These are phyloP conservation scores for Solanum pinnatisectum DNA, from an alignment of 257 asterid species.

Conservation along the genomic window DNA sequence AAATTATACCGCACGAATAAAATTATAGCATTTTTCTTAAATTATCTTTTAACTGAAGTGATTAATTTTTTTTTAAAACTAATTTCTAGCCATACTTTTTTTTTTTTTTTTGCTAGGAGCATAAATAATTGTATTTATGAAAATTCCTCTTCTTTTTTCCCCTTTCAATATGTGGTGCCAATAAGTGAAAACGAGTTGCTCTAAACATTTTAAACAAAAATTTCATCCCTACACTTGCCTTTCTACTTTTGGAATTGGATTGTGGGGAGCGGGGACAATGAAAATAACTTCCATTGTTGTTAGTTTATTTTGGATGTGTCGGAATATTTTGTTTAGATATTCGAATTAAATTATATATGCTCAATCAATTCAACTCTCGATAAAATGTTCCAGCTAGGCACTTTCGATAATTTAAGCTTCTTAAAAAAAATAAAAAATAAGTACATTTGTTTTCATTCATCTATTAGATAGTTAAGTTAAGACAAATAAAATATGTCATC, in stretches of 20 bases:
- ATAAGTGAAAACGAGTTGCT: background rate
- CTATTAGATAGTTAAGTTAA: too few relatives aligned
- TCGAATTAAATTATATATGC: background rate
- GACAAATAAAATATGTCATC: too few relatives aligned
- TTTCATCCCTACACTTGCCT: background rate
- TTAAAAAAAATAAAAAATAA: too few relatives aligned
- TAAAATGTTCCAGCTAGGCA: background rate
- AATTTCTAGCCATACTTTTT: background rate
- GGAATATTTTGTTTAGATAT: background rate
- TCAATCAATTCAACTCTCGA: background rate
- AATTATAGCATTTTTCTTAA: too few relatives aligned
- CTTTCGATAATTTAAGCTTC: too few relatives aligned
- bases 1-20: background rate
- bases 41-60: background rate
- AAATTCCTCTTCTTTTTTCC: too few relatives aligned
- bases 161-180: background rate
- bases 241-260: background rate
- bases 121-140: too few relatives aligned
- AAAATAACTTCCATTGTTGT: background rate
- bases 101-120: background rate
- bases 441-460: background rate
- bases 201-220: background rate
- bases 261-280: background rate
- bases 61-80: too few relatives aligned
- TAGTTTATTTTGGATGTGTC: background rate